phyloP scores from a whole-genome alignment of 148 eudicot species.

The Cornus suecica region DNA sequence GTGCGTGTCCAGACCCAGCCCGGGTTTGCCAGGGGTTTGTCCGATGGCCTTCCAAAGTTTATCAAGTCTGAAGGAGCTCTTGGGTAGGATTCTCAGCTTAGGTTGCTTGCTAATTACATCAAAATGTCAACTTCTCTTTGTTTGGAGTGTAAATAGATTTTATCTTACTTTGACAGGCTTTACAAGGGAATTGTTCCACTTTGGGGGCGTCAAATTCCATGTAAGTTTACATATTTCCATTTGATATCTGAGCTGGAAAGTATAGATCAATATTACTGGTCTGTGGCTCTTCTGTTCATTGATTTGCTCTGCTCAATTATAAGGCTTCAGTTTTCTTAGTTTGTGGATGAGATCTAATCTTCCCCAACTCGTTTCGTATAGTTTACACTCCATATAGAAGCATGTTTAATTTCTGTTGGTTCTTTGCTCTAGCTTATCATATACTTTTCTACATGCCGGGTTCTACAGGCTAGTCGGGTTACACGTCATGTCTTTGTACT shows the following conservation, averaged over 20 bases:
- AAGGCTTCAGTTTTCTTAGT: not conserved
- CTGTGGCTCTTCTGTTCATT: not conserved
- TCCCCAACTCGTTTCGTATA: not conserved
- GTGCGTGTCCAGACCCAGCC: slow-evolving; percentile 44
- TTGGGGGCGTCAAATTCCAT: slow-evolving; percentile 48
- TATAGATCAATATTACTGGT: not conserved
- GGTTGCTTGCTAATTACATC: not conserved
- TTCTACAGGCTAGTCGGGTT: not conserved
- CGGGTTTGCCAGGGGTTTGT: slow-evolving; percentile 37
- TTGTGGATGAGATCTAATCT: not conserved
- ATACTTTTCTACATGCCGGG: not conserved
- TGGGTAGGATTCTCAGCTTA: slow-evolving; percentile 25
- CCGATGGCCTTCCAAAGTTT: slow-evolving; percentile 34
- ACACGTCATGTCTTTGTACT: not conserved
- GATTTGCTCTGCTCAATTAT: not conserved
- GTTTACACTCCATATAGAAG: not conserved
- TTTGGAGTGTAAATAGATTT: too few species aligned
- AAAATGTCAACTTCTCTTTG: not conserved
- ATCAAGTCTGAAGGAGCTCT: slow-evolving; percentile 30
- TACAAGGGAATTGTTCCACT: slow-evolving; percentile 42
- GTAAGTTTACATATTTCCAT: slow-evolving; percentile 16
- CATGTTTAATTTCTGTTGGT: not conserved
- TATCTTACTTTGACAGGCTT: slow-evolving; percentile 24
- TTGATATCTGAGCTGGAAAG: not conserved
- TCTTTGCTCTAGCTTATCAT: not conserved